Percentiles rank a stretch among this genome's conserved stretches.
These are phyloP conservation scores for Chalciporus piperatoides DNA, from an alignment of 1,284 basidiomycete species.

Conservation along the genomic window DNA sequence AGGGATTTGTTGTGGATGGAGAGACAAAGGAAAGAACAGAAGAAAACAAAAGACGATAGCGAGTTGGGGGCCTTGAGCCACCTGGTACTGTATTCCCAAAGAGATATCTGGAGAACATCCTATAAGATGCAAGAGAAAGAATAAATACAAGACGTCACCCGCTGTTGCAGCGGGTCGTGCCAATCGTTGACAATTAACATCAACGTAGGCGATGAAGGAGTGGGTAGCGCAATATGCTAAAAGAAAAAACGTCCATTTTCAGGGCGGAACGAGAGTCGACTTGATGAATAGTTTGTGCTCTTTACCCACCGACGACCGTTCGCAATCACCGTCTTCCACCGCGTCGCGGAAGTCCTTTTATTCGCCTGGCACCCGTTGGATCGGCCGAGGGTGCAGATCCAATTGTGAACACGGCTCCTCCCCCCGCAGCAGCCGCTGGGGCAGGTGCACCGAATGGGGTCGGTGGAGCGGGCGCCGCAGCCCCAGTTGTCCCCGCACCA, in stretches of 20 bases:
- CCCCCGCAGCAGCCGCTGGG: conserved; percentile 33
- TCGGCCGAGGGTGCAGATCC: conserved; percentile 45
- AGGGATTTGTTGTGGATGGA: conserved; percentile 1
- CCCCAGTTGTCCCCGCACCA: conserved; percentile 27
- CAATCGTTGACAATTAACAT: conserved; percentile 24
- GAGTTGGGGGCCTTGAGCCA: conserved; percentile 33
- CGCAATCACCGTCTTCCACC: conserved; percentile 28
- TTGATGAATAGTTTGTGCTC: conserved; percentile 4
- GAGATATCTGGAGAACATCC: conserved; percentile 14
- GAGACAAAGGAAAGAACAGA: conserved; percentile 11
- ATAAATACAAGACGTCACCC: conserved; percentile 12
- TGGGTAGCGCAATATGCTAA: conserved; percentile 16
- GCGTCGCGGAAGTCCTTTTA: conserved; percentile 52
- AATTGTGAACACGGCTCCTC: conserved; percentile 52
- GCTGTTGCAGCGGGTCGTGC: conserved; percentile 6
- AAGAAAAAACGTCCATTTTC: conserved; percentile 12
- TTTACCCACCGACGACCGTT: conserved; percentile 17
- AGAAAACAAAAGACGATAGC: conserved; percentile 13
- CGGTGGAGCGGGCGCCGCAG: conserved; percentile 34
- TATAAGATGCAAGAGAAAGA: conserved; percentile 8
- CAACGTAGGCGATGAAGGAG: conserved; percentile 6
- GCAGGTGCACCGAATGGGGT: conserved; percentile 40
- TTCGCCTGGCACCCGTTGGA: conserved; percentile 38
- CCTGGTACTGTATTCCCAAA: conserved; percentile 14
- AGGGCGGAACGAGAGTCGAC: conserved; percentile 11